Percentiles rank a stretch among this genome's conserved stretches.
Conservation (phyloP, 2,329 filamentous ascomycete genomes). For the Nemania diffusa region DNA sequence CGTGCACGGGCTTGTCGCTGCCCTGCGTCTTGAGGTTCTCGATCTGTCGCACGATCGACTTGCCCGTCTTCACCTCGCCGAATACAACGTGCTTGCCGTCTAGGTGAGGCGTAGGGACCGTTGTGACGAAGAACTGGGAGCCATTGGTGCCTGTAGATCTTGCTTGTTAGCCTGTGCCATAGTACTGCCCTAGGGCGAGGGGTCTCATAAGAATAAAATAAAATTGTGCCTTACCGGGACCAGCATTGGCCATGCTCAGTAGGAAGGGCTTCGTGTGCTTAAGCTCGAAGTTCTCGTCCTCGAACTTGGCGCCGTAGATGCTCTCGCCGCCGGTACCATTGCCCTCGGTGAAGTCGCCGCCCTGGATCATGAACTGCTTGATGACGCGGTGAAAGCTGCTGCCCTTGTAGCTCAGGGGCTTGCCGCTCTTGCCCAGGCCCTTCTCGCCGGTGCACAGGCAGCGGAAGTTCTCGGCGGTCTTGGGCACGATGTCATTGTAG, state of each 20-base stretch:
- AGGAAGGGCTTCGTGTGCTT: conserved; percentile 95
- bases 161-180: conserved; percentile 14
- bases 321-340: conserved; percentile 97
- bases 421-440: conserved; percentile 81
- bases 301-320: conserved; percentile 97
- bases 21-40: conserved; percentile 82
- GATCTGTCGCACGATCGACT: conserved; percentile 88
- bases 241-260: conserved; percentile 97
- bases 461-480: conserved; percentile 97
- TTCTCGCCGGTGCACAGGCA: conserved; percentile 95
- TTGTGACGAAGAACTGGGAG: conserved; percentile 98
- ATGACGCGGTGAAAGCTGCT: conserved; percentile 96
- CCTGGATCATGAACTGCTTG: conserved; percentile 99
- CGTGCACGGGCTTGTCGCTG: conserved; percentile 81
- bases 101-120: conserved; percentile 91
- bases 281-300: conserved; percentile 92
- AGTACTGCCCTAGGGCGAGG: background rate
- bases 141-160: conserved; percentile 83
- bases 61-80: conserved; percentile 91
- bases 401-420: conserved; percentile 92
- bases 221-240: conserved; percentile 71
- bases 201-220: background rate
- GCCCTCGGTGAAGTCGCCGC: conserved; percentile 94
- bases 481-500: conserved; percentile 80
- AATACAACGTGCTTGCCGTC: conserved; percentile 98